These are phyloP conservation scores for Pseudocercospora eumusae DNA, from an alignment of 2,329 filamentous ascomycete species.

Conservation along the genomic window DNA sequence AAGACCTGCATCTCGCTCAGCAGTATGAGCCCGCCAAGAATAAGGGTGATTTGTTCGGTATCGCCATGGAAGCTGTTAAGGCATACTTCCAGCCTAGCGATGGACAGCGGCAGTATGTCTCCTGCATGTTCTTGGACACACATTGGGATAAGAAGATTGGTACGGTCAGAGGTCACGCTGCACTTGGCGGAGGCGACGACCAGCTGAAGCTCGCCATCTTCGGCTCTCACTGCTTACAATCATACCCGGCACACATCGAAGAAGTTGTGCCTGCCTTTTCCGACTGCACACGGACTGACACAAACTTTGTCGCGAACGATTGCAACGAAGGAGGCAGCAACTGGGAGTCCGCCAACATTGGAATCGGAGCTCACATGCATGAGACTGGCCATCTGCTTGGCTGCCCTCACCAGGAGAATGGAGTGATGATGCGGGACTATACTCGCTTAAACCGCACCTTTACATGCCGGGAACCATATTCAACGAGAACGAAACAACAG, in stretches of 20 bases:
- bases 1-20: conserved; percentile 74
- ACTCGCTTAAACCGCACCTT: conserved; percentile 82
- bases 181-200: conserved; percentile 73
- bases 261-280: conserved; percentile 86
- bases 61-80: conserved; percentile 75
- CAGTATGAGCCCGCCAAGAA: conserved; percentile 70
- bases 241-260: conserved; percentile 84
- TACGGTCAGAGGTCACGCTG: conserved; percentile 76
- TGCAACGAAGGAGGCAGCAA: conserved; percentile 83
- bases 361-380: conserved; percentile 89
- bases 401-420: conserved; percentile 82
- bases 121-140: conserved; percentile 80
- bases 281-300: conserved; percentile 88
- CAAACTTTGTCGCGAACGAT: conserved; percentile 77
- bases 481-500: conserved; percentile 80
- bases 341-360: conserved; percentile 94
- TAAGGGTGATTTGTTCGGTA: conserved; percentile 72
- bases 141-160: conserved; percentile 78
- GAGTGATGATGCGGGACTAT: conserved; percentile 92
- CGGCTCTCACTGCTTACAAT: conserved; percentile 87
- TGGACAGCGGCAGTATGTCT: conserved; percentile 85
- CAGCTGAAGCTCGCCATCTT: conserved; percentile 83
- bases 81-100: conserved; percentile 72
- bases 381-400: conserved; percentile 89
- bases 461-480: conserved; percentile 76